Evolutionary conservation across 768 basidiomycete species (phyloP).

Genomic region (Trametes meyenii): DNA sequence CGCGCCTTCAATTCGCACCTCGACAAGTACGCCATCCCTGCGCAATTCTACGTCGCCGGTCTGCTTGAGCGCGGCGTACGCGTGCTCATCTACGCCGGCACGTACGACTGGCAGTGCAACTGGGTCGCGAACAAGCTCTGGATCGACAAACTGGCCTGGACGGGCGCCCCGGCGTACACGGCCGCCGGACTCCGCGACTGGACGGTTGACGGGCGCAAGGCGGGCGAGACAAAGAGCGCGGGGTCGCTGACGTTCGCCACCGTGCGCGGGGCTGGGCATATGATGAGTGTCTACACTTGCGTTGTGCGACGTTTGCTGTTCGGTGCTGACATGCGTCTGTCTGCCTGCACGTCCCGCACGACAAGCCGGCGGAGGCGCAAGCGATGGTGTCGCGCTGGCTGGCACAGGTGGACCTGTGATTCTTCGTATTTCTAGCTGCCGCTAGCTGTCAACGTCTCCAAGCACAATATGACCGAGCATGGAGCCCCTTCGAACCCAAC

Average conservation of each 20-base stretch:
- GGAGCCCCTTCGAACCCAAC: too few relatives aligned
- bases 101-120: constrained; percentile 81
- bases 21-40: constrained; percentile 60
- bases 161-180: constrained; percentile 55
- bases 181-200: constrained; percentile 57
- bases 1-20: constrained; percentile 54
- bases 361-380: constrained; percentile 66
- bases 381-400: constrained; percentile 71
- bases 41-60: constrained; percentile 66
- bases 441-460: too few relatives aligned
- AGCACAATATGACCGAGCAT: too few relatives aligned
- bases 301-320: background rate
- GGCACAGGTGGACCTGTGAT: constrained; percentile 37
- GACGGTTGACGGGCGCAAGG: constrained; percentile 55
- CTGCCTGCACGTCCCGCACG: constrained; percentile 59
- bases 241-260: constrained; percentile 67
- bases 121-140: constrained; percentile 78
- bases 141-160: constrained; percentile 77
- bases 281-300: constrained; percentile 45
- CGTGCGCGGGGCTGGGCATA: constrained; percentile 63
- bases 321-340: constrained; percentile 17
- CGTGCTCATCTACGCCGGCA: constrained; percentile 74
- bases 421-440: background rate
- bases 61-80: constrained; percentile 79
- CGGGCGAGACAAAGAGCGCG: constrained; percentile 57